Evolutionary conservation across 768 basidiomycete species (phyloP), one percentile per base, ranked within the genome.

Genomic region (Kondoa malvinella): DNA sequence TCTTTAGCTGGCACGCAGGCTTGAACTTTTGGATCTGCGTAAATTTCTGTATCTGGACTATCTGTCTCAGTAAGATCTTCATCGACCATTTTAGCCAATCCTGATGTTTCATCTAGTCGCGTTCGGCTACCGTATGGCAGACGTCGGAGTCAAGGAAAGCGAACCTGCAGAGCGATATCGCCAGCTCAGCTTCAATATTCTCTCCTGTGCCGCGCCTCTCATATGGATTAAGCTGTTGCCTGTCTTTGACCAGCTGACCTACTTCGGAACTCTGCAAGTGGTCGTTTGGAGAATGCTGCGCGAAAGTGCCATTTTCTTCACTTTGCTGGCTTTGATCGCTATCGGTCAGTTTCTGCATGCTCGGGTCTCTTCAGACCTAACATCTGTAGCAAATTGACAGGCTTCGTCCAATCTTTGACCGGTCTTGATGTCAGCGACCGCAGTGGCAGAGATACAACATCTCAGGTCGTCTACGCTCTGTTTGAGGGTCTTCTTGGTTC

Each of bases 401-500:
- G 78, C 0, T 80, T 80, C 70, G 75, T 75, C 0, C 78, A 79
- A 64, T 76, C 77, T 1, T 73, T 80, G 31, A 77, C 77, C 32
- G 79, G 79, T 1, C 31, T 70, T 0, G 69, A 67, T 12, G 68
- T 74, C n/a, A 3, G 3, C 12, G 76, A 31, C 26, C 64, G 67
- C 40, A 50, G 61, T 40, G 30, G 40, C 29, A 3, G 56, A 8
- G 69, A 70, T 27, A 56, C 66, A 27, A 67, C 57, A n/a, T 16
- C 62, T 56, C 61, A 56, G 2, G 70, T 80, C 29, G 62, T 78
- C 34, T 78, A 79, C 70, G 73, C 75, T 15, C 71, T 79, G 16
- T 68, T 79, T 3, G 78, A 79, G 64, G 80, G 78, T 1, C 63
- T 80, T 1, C 72, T 80, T 12, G 79, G 78, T 71, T 74, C 68